Evolutionary conservation across 768 basidiomycete genomes (phyloP), one percentile per base, ranked within the genome.

Genomic region (Lactarius quietus): DNA sequence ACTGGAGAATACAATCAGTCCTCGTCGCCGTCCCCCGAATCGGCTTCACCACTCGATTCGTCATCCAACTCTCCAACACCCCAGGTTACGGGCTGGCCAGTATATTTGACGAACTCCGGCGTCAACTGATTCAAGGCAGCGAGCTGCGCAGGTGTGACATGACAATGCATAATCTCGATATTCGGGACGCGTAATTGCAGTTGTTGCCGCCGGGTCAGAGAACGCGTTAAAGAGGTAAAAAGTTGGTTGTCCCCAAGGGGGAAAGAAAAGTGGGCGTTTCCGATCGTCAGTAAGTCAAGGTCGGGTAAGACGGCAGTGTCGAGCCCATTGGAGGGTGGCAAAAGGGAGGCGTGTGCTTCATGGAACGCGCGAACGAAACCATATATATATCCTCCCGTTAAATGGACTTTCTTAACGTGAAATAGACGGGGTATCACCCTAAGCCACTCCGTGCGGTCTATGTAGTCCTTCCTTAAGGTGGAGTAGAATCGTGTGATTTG

Each of bases 201-300:
- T 5, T 57, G 20, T 5, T 20, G n/a, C 38, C 67, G 67, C 55
- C 29, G 28, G 15, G 56, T 29, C 15, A 68, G 56, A 28, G 59
- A 55, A 29, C 59, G 45, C 52, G 29, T 57, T n/a, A 68, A 12
- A n/a, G 59, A 53, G 18, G 59, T 53, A 56, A 66, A 66, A 28
- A 68, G 67, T 28, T 66, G 35, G 9, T 15, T 7, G 17, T 66
- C 28, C 18, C 67, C 67, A 6, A 66, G 35, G 3, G 67, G 67
- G 31, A 66, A 68, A 2, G 64, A 66, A 39, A 68, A 66, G 33
- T 68, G 67, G 8, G 64, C 67, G 2, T 66, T 20, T 9, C 26
- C 18, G 12, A 68, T 66, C 9, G 51, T 36, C 48, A 61, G 31
- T 14, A 35, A 55, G 28, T 18, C 33, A 29, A 61, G 56, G 2